Evolutionary conservation across 768 basidiomycete species (phyloP), one percentile per base, ranked within the genome.

Genomic region (Suillus sp.): DNA sequence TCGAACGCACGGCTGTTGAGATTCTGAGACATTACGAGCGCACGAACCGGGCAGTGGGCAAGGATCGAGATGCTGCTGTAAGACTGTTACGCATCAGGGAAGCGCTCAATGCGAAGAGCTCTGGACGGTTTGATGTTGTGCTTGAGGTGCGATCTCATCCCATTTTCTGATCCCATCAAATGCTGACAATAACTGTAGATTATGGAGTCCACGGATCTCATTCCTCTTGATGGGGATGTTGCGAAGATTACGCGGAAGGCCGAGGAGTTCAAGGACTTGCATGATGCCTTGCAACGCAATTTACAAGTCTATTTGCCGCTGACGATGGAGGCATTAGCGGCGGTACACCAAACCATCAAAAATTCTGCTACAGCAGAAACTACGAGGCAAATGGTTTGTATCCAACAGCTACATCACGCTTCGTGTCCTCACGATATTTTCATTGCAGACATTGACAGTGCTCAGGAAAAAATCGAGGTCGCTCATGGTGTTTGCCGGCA

Each of bases 281-380:
- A 96, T 62, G 93, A 96, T 68, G 84, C 92, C 2, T 79, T 97
- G 69, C 92, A 95, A 69, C 86, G 91, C 67, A 98, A 96, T 78
- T 76, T 99, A 74, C 93, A 94, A 69, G 85, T 86, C 2, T 92
- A 97, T 74, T 83, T 99, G 56, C 86, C 92, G 38, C 84, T 95
- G 43, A 91, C 93, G 25, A 99, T 99, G 97, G 94, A 95, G 71
- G 86, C 90, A 34, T 85, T 99, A 32, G 90, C 91, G 56, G 87
- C 84, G 16, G 85, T 96, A 18, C 91, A 96, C 68, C 89, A 89
- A 62, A 86, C 84, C 63, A 79, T 87, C 62, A 96, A 96, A 74
- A 78, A 80, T 13, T 88, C 90, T 34, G 78, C 83, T 48, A 86
- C 86, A 25, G 84, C 89, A 14, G 95, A 96, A 70, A 84, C 86